phyloP scores from a whole-genome alignment of 352 stramenopile species.

The Phytophthora quininea region DNA sequence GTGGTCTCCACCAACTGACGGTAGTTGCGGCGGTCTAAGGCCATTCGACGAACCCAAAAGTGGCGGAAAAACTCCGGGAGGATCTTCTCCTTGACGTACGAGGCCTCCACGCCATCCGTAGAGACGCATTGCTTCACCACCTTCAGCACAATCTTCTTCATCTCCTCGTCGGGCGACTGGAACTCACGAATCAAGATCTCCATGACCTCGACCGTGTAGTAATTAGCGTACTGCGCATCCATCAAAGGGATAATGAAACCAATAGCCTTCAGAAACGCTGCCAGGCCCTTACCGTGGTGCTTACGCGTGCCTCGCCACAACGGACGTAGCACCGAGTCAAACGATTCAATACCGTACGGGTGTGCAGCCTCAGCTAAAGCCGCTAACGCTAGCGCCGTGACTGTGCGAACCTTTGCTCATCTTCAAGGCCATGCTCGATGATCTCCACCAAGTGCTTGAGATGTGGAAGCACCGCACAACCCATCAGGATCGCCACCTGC shows the following conservation, averaged over 20 bases:
- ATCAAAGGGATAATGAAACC: constrained; percentile 99
- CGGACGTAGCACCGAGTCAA: constrained; percentile 97
- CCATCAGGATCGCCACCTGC: constrained; percentile 99
- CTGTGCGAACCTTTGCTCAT: constrained; percentile 99
- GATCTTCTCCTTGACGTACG: constrained; percentile 98
- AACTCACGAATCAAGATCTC: constrained; percentile 99
- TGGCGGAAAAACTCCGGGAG: constrained; percentile 98
- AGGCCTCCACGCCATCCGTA: constrained; percentile 97
- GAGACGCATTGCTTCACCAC: constrained; percentile 98
- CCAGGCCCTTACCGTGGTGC: constrained; percentile 97
- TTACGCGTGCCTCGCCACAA: constrained; percentile 98
- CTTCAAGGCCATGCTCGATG: constrained; percentile 96
- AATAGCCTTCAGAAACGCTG: constrained; percentile 99
- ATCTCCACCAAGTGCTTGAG: constrained; percentile 98
- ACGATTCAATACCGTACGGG: constrained; percentile 99
- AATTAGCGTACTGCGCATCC: constrained; percentile 99
- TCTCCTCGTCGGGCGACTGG: constrained; percentile 98
- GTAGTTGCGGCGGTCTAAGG: constrained; percentile 97
- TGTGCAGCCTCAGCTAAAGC: constrained; percentile 97
- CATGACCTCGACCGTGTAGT: constrained; percentile 99
- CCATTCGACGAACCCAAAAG: constrained; percentile 99
- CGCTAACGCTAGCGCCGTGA: constrained; percentile 97
- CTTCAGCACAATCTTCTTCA: constrained; percentile 98
- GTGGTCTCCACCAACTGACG: constrained; percentile 99
- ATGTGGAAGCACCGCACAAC: constrained; percentile 97